Conservation (phyloP, 2,329 filamentous ascomycete genomes). For the Neonectria neomacrospora region DNA sequence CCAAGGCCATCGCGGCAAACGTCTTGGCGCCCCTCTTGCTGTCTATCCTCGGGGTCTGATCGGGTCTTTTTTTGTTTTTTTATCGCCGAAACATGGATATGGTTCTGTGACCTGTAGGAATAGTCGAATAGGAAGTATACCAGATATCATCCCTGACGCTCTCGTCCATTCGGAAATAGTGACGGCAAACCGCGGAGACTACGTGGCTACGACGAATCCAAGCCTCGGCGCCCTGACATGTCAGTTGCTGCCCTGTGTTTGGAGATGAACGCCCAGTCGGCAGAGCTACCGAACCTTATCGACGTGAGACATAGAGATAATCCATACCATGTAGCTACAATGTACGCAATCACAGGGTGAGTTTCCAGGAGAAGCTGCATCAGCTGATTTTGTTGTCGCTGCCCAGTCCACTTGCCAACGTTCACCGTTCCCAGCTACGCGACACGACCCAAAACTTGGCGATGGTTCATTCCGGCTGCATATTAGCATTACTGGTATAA, state of each 20-base stretch:
- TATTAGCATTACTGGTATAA: slow-evolving; percentile 8
- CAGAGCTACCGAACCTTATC: slow-evolving; percentile 3
- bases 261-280: slow-evolving; percentile 2
- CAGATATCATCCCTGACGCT: slow-evolving; percentile 5
- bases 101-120: slow-evolving; percentile 1
- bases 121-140: slow-evolving; percentile 1
- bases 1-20: not conserved
- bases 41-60: not conserved
- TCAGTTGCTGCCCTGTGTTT: slow-evolving; percentile 10
- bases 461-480: slow-evolving; percentile 2
- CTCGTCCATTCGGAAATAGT: not conserved
- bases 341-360: not conserved
- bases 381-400: slow-evolving; percentile 3
- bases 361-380: slow-evolving; percentile 1
- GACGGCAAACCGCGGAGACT: slow-evolving; percentile 2
- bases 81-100: slow-evolving; percentile 9
- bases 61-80: slow-evolving; percentile 5
- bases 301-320: slow-evolving; percentile 3
- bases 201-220: not conserved
- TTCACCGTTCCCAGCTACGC: slow-evolving; percentile 1
- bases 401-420: slow-evolving; percentile 6
- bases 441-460: slow-evolving; percentile 5
- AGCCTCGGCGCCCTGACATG: not conserved
- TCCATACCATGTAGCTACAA: not conserved
- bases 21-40: not conserved